phyloP scores from a whole-genome alignment of 31 red algal genomes.

The Bonnemaisonia californica region DNA sequence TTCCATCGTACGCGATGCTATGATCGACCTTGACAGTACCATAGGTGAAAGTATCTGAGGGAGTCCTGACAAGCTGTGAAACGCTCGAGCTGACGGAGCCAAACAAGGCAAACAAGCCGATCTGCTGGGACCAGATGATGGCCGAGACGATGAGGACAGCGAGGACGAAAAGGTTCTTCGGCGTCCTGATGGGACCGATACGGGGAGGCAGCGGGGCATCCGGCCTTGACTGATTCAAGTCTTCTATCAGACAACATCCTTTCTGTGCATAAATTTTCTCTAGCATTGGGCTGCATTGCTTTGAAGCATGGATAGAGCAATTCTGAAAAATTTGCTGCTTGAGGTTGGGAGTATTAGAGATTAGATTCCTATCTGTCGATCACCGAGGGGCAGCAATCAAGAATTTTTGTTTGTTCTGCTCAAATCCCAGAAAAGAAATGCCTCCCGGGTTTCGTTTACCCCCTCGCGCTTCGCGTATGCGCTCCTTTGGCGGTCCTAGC shows the following conservation, averaged over 20 bases:
- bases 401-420: background rate
- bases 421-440: background rate
- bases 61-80: background rate
- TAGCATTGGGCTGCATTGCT: too few relatives aligned
- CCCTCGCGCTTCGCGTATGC: constrained; percentile 60
- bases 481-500: constrained; percentile 66
- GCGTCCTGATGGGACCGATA: background rate
- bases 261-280: too few relatives aligned
- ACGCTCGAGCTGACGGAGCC: background rate
- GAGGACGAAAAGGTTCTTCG: background rate
- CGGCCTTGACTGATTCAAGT: too few relatives aligned
- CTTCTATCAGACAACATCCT: too few relatives aligned
- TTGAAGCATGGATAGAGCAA: too few relatives aligned
- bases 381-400: constrained; percentile 1
- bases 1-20: too few relatives aligned
- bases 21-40: too few relatives aligned
- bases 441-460: background rate
- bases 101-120: background rate
- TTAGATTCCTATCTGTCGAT: too few relatives aligned
- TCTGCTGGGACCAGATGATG: background rate
- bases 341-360: too few relatives aligned
- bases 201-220: too few relatives aligned
- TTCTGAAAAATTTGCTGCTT: too few relatives aligned
- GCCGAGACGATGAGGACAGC: background rate
- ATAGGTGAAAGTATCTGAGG: too few relatives aligned